A percentile compares a stretch with the other conserved stretches of the same genome.
These are phyloP conservation scores for Lagenaria siceraria DNA, from an alignment of 306 rosid genomes.

Conservation along the genomic window DNA sequence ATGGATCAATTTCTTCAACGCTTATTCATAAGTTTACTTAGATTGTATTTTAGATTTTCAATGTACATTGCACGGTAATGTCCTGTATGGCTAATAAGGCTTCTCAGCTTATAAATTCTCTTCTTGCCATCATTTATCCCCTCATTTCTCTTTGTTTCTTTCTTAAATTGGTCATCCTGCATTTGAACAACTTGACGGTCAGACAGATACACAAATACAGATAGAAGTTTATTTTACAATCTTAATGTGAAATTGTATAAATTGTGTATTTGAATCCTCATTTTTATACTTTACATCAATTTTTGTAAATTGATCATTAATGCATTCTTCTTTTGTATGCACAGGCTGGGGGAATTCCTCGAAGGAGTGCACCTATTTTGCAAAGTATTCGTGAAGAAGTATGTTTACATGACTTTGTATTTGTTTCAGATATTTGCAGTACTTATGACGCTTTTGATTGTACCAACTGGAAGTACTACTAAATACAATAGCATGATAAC, in stretches of 20 bases:
- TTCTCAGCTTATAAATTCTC: not conserved
- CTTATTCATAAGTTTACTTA: not conserved
- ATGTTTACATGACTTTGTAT: slow-evolving; percentile 16
- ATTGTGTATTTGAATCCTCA: not conserved
- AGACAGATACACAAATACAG: not conserved
- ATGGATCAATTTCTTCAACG: not conserved
- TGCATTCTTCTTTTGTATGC: slow-evolving; percentile 12
- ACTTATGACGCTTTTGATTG: not conserved
- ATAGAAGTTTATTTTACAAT: not conserved
- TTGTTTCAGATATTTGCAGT: not conserved
- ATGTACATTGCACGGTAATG: not conserved
- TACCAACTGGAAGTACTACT: not conserved
- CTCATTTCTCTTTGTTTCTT: not conserved
- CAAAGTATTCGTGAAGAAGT: slow-evolving; percentile 85
- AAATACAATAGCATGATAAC: not conserved
- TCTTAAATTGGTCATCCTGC: not conserved
- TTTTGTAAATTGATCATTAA: not conserved
- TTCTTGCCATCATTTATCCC: not conserved
- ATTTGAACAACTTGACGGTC: not conserved
- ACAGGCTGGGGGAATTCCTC: slow-evolving; percentile 87
- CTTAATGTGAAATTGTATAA: not conserved
- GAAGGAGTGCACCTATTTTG: slow-evolving; percentile 80
- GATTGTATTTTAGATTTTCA: not conserved
- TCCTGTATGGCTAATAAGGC: not conserved
- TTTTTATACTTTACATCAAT: not conserved